Conservation (phyloP, 176 grass and related monocot genomes). For the Saccharum officinarum region DNA sequence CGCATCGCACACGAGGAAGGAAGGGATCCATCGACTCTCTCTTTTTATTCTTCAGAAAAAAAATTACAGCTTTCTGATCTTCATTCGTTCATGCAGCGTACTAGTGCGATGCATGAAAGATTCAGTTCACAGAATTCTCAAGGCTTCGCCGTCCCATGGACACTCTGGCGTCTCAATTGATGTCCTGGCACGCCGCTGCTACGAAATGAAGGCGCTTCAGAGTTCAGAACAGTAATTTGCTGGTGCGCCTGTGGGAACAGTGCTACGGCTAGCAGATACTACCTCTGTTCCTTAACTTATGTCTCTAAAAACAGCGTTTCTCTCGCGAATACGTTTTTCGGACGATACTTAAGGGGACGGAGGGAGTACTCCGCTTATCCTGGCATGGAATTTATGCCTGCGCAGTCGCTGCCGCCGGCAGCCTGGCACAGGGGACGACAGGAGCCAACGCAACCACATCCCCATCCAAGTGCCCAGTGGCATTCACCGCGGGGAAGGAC, state of each 20-base stretch:
- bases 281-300: too few species aligned
- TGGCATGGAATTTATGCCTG: constrained; percentile 14
- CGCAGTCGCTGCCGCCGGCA: not conserved
- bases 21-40: not conserved
- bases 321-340: too few species aligned
- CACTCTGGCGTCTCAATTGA: not conserved
- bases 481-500: not conserved
- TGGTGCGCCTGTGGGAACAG: not conserved
- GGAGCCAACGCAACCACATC: not conserved
- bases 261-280: not conserved
- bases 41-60: not conserved
- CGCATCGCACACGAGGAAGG: too few species aligned
- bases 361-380: too few species aligned
- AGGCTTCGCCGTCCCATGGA: not conserved
- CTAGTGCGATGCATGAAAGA: not conserved
- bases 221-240: not conserved
- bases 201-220: not conserved
- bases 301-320: too few species aligned
- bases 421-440: not conserved
- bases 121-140: not conserved
- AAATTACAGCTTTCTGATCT: not conserved
- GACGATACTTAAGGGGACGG: too few species aligned
- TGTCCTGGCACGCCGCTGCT: not conserved
- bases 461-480: not conserved
- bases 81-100: not conserved